Conservation (phyloP, 352 stramenopile species). For the Globisporangium iwayamae region DNA sequence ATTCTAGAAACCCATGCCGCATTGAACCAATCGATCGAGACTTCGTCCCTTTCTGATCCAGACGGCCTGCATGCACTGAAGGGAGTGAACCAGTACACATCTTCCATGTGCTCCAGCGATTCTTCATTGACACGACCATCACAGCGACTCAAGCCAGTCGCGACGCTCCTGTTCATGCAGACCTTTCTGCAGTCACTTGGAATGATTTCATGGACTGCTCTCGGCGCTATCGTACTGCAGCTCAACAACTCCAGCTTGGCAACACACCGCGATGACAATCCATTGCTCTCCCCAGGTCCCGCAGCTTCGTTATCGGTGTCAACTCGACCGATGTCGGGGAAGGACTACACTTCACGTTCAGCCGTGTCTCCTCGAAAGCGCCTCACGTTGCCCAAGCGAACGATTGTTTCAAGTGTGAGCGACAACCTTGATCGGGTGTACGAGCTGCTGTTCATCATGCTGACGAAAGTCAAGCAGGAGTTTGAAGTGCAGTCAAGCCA, state of each 20-base stretch:
- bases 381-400: constrained; percentile 41
- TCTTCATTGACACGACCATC: neutral
- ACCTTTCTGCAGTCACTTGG: constrained; percentile 22
- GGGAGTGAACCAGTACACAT: neutral
- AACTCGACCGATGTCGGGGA: constrained; percentile 5
- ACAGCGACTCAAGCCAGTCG: constrained; percentile 18
- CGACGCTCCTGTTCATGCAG: constrained; percentile 23
- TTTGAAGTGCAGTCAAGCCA: constrained; percentile 8
- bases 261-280: neutral
- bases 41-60: neutral
- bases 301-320: neutral
- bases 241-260: constrained; percentile 19
- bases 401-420: constrained; percentile 29
- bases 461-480: constrained; percentile 21
- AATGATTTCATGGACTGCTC: constrained; percentile 29
- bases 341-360: constrained; percentile 19
- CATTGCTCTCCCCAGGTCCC: neutral
- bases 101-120: neutral
- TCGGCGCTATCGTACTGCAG: constrained; percentile 31
- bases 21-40: neutral
- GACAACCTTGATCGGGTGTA: constrained; percentile 41
- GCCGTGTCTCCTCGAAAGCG: constrained; percentile 46
- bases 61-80: neutral
- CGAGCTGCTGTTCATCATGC: constrained; percentile 31
- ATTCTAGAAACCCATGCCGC: neutral